A percentile compares a stretch with the other conserved stretches of the same genome.
These are phyloP conservation scores for Penicillium oxalicum DNA, from an alignment of 2,329 filamentous ascomycete genomes.

Conservation along the genomic window DNA sequence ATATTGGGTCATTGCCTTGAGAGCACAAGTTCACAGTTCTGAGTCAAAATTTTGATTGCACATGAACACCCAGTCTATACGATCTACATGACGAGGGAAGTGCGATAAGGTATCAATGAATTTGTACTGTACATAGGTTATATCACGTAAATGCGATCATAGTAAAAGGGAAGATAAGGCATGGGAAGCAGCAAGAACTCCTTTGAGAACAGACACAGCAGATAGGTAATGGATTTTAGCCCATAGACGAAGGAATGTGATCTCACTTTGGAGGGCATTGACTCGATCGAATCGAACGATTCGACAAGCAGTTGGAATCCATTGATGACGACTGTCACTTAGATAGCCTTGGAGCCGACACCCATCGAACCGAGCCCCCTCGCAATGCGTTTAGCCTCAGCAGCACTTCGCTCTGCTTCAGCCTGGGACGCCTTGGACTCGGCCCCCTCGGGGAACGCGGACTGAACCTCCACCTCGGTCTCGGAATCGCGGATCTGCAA, in stretches of 20 bases:
- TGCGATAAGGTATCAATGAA: conserved; percentile 17
- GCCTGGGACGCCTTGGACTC: conserved; percentile 19
- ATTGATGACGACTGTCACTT: not conserved
- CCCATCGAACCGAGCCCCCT: not conserved
- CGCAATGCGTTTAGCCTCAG: conserved; percentile 2
- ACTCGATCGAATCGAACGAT: no score
- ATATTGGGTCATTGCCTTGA: no score
- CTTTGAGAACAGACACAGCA: conserved; percentile 8
- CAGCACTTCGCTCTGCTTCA: conserved; percentile 10
- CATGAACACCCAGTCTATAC: no score
- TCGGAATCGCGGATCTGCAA: conserved; percentile 50
- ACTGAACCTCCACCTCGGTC: conserved; percentile 23
- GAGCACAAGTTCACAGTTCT: no score
- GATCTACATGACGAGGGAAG: not conserved
- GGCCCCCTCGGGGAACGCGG: not conserved
- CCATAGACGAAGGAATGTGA: not conserved
- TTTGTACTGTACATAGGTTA: conserved; percentile 27
- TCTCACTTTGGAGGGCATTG: no score
- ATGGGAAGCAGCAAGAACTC: conserved; percentile 19
- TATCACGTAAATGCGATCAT: conserved; percentile 19
- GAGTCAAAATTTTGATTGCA: no score
- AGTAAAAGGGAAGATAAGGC: conserved; percentile 13
- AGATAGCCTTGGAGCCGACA: no score
- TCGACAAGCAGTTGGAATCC: no score
- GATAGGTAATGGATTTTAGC: not conserved